Base-by-base conservation (phyloP, 169 alveolate genomes). In the Perkinsus olseni region DNA sequence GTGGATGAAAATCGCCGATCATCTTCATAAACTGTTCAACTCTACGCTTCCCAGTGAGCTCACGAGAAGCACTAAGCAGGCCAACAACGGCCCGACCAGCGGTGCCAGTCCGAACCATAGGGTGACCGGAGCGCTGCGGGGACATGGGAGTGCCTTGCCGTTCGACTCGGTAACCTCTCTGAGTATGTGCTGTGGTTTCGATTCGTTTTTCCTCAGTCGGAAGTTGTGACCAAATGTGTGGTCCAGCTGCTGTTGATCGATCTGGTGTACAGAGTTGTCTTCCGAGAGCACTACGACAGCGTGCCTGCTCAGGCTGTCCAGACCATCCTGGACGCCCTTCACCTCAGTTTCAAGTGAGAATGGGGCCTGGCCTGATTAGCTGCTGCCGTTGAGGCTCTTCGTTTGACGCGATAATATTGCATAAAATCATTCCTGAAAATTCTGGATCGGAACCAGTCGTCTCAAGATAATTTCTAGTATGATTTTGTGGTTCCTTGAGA, bases 221-320 rank as follows among this genome's bases (percentile, higher is more conserved):
- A 62, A 28, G 93, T 91, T 0, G 93, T 91, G 24, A 91, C 93
- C 31, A 62, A 62, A 0, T 91, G 93, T n/a, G 74, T 91, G 39
- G 93, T 91, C 38, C 93, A 91, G 74, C 74, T 91, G 31, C 74
- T 91, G 28, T 51, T 91, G 40, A 91, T 91, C 74, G 93, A 91
- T 39, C 38, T 48, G 39, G 93, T 91, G 0, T 51, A 91, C 28
- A 62, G 37, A 62, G 82, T 62, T 13, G 13, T 62, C 37, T 62
- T 62, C 31, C 28, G 34, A 28, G 82, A 62, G 82, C 82, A 62
- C 34, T 62, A 62, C 34, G 82, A 62, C 82, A 13, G 31, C 8
- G 82, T 62, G 13, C 82, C 82, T 6, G 4, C 82, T 21, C 31
- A 24, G 17, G 82, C 82, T 24, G 82, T 62, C 8, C 36, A 62